Percentiles rank a stretch among this genome's conserved stretches.
Conservation (phyloP, 768 basidiomycete species). For the Lactarius evosmus region DNA sequence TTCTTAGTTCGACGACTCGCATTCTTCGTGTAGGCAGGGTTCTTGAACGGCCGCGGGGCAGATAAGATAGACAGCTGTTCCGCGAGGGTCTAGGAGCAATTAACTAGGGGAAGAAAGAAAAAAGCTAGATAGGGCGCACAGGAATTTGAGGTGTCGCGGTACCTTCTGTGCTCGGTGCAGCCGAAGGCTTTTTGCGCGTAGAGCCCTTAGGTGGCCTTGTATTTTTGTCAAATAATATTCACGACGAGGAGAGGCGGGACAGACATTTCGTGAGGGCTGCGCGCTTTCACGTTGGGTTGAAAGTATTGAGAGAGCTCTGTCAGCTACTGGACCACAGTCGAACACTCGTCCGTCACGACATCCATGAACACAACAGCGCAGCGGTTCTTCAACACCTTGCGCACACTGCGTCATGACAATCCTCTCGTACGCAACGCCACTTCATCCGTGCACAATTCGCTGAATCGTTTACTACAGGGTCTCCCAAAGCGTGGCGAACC, state of each 20-base stretch:
- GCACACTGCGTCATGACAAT: slow-evolving; percentile 46
- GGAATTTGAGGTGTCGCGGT: slow-evolving; percentile 35
- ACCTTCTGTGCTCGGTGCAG: slow-evolving; percentile 32
- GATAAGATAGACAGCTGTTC: slow-evolving; percentile 74
- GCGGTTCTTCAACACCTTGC: slow-evolving; percentile 21
- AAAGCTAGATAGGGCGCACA: slow-evolving; percentile 18
- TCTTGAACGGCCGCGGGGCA: slow-evolving; percentile 74
- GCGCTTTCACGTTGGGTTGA: not conserved
- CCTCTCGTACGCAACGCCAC: slow-evolving; percentile 44
- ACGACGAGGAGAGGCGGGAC: not conserved
- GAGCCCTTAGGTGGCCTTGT: slow-evolving; percentile 37
- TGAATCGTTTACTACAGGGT: slow-evolving; percentile 29
- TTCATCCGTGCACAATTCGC: slow-evolving; percentile 9
- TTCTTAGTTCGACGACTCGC: slow-evolving; percentile 72
- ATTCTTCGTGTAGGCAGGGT: slow-evolving; percentile 65
- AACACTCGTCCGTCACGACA: not conserved
- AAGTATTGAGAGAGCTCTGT: not conserved
- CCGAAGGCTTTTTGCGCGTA: slow-evolving; percentile 32
- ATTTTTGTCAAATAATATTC: not conserved
- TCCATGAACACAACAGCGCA: slow-evolving; percentile 7
- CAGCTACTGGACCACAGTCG: not conserved
- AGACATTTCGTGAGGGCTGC: slow-evolving; percentile 9
- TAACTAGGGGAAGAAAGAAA: not conserved
- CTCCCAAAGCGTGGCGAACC: slow-evolving; percentile 31
- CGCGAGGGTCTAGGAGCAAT: slow-evolving; percentile 52